Base-by-base conservation (phyloP, 2,329 filamentous ascomycete genomes). In the Calonectria pauciramosa region DNA sequence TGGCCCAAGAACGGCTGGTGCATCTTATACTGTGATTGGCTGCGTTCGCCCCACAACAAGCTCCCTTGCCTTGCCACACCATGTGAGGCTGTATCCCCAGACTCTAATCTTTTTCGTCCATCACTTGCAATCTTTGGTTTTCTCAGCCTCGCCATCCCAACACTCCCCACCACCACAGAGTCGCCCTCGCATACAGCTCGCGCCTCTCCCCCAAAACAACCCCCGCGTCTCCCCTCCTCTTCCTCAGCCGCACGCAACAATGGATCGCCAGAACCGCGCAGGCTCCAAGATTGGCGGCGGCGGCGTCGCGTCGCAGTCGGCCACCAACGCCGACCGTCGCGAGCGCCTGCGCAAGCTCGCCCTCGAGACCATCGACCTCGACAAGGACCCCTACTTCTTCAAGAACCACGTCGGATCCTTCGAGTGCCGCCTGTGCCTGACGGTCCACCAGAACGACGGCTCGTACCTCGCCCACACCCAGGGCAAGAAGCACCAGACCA, bases 321-420 rank as follows among this genome's bases (percentile, higher is more conserved):
- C 96, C 73, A 98, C 96, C 76, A 99, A 99, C 86, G 96, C 97
- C 78, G 97, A 99, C 91, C 95, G 97, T 74, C 95, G 97, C 84
- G 97, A 99, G 86, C 96, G 97, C 77, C 94, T 99, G 49, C 96
- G 96, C 86, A 98, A 98, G 89, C 96, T 99, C 83, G 97, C 97
- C 73, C 95, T 99, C 83, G 97, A 99, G 88, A 97, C 96, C 71
- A 99, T 99, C 90, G 96, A 99, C 88, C 94, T 99, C 77, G 97
- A 99, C 88, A 99, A 98, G 88, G 97, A 99, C 88, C 97, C 97
- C 0, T 99, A 99, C 91, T 98, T 99, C 90, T 99, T 99, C 93
- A 98, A 98, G 86, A 99, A 99, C 89, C 96, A 99, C 86, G 95
- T 99, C 82, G 97, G 97, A 83, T 97, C 94, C 83, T 99, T 98